Percentiles rank a stretch among this genome's conserved stretches.
Evolutionary conservation across 495 filamentous ascomycete genomes (phyloP).

Genomic region (Rhizodiscina lignyota): DNA sequence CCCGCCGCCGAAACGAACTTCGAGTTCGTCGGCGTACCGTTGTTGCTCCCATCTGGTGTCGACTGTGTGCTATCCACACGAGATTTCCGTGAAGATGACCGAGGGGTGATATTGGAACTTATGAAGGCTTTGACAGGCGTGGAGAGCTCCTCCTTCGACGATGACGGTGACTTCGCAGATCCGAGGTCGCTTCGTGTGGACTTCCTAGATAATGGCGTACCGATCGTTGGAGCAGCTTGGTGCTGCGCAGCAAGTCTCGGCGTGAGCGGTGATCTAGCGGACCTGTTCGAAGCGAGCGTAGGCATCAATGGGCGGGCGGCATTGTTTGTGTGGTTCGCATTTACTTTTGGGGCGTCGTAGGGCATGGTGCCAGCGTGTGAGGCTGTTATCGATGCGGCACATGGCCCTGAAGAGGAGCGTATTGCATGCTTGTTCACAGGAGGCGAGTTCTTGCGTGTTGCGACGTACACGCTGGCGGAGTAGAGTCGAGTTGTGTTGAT

Average conservation of each 20-base stretch:
- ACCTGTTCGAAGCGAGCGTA: conserved; percentile 18
- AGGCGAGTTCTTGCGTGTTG: no score
- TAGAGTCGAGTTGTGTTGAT: no score
- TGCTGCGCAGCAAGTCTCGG: conserved; percentile 15
- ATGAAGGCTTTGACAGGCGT: conserved; percentile 18
- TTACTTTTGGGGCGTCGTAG: conserved; percentile 7
- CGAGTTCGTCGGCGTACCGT: conserved; percentile 4
- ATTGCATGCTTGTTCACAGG: no score
- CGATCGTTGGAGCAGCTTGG: neutral
- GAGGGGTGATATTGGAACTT: conserved; percentile 22
- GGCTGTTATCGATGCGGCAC: no score
- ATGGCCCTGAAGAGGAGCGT: no score
- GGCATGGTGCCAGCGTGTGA: conserved; percentile 7
- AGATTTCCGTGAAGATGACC: conserved; percentile 22
- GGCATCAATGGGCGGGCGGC: conserved; percentile 18
- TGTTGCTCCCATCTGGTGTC: conserved; percentile 15
- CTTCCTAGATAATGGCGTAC: neutral
- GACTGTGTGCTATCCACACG: conserved; percentile 15
- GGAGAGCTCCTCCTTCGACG: conserved; percentile 12
- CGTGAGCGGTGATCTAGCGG: conserved; percentile 17
- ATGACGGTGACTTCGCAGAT: neutral
- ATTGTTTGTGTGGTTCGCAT: no score
- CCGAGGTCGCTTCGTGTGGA: neutral
- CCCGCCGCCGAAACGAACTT: neutral
- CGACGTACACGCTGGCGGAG: no score